Conservation (phyloP, 2,329 filamentous ascomycete species). For the Cladosporium velox region DNA sequence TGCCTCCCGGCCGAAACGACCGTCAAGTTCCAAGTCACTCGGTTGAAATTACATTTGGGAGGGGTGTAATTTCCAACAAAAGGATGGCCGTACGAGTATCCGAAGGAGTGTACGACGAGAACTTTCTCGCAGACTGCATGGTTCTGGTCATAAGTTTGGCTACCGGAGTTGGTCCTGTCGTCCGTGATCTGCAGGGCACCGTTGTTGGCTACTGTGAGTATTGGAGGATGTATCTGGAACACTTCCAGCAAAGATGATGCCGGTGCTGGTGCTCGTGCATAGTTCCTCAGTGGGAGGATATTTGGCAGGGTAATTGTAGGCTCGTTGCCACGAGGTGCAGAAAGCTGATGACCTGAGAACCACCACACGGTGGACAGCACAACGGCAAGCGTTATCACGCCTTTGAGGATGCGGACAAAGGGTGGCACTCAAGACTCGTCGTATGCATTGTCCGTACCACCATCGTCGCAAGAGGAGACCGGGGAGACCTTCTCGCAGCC, state of each 20-base stretch:
- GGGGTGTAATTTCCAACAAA: neutral
- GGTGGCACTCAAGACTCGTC: neutral
- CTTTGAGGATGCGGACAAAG: neutral
- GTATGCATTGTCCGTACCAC: neutral
- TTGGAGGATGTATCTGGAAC: neutral
- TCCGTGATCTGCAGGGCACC: neutral
- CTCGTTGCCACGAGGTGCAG: neutral
- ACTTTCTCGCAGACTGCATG: neutral
- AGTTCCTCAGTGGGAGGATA: neutral
- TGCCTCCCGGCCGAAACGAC: neutral
- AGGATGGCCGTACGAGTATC: neutral
- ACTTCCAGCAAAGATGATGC: neutral
- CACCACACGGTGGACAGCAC: neutral
- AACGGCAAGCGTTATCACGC: neutral
- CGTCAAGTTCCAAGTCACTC: neutral
- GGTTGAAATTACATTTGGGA: neutral
- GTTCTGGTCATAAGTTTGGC: neutral
- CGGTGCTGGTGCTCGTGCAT: neutral
- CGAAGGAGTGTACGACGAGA: neutral
- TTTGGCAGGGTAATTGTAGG: neutral
- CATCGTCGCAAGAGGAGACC: accelerated
- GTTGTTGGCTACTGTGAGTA: neutral
- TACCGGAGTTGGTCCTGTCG: neutral
- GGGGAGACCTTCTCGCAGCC: neutral
- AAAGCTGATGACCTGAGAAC: neutral